Base-by-base conservation (phyloP, 1,284 basidiomycete genomes). In the Neotropicomus parvogracilis region DNA sequence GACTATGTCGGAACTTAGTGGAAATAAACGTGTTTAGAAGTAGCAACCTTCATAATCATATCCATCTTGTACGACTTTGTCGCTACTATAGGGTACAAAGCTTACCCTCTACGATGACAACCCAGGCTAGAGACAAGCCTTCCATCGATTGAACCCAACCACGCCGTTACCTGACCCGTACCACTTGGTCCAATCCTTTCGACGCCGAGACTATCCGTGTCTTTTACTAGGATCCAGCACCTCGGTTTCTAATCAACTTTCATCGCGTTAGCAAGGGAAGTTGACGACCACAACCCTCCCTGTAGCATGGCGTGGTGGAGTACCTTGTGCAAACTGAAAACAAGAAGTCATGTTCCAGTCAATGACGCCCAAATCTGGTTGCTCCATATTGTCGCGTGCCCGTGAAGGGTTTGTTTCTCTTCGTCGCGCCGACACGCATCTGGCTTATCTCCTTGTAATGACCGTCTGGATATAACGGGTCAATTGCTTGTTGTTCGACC, bases 211-310 rank as follows among this genome's bases (percentile, higher is more conserved):
- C n/a, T n/a, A n/a, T n/a, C n/a, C n/a, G n/a, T n/a, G n/a, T n/a
- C n/a, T n/a, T n/a, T n/a, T n/a, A n/a, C n/a, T n/a, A n/a, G n/a
- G n/a, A n/a, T n/a, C n/a, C n/a, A n/a, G n/a, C n/a, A n/a, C n/a
- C n/a, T n/a, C n/a, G n/a, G 43, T 66, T 82, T 44, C 74, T 88
- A 39, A 79, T 88, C 60, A 82, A 82, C 55, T 75, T 87, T 43
- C 81, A 86, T 68, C 85, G 88, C 55, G 83, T 87, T 44, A 85
- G 81, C 19, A 78, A 83, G 70, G 85, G 85, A 24, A 81, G 78
- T 54, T 88, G 85, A 85, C 85, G 87, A 58, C 83, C 82, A 26
- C 83, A 85, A 43, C 65, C 86, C 33, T 75, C 80, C 56, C 70
- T 86, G n/a, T n/a, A n/a, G n/a, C n/a, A 31, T 44, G 39, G 11